Conservation (phyloP, 805 yeast species). For the Danielia reshetovae region DNA sequence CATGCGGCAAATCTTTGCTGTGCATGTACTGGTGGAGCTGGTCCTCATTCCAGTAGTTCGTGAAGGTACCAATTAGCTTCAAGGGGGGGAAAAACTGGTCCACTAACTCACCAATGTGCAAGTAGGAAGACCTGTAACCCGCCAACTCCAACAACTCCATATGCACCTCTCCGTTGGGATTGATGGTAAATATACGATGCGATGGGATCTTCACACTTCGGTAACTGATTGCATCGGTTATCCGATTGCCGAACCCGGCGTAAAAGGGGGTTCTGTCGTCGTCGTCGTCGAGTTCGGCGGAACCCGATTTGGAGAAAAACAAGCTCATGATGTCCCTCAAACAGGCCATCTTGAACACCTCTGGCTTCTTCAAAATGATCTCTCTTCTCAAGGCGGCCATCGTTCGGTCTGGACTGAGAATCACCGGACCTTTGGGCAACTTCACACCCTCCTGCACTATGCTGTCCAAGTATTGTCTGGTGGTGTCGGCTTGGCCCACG, state of each 20-base stretch:
- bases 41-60: conserved; percentile 31
- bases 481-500: conserved; percentile 92
- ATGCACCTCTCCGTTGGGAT: conserved; percentile 95
- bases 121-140: conserved; percentile 84
- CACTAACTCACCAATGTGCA: conserved; percentile 86
- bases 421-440: conserved; percentile 89
- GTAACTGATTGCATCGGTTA: conserved; percentile 94
- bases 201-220: conserved; percentile 92
- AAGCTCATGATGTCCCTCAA: conserved; percentile 77
- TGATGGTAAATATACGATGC: conserved; percentile 90
- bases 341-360: conserved; percentile 98
- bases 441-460: conserved; percentile 65
- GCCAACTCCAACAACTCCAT: conserved; percentile 94
- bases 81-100: conserved; percentile 96
- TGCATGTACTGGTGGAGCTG: conserved; percentile 34
- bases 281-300: conserved; percentile 18
- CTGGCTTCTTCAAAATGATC: conserved; percentile 91
- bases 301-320: conserved; percentile 36
- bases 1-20: conserved; percentile 11
- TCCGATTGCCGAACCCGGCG: conserved; percentile 96
- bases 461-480: conserved; percentile 76
- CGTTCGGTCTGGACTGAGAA: conserved; percentile 91
- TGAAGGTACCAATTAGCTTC: conserved; percentile 27
- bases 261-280: conserved; percentile 76
- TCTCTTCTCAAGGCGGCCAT: conserved; percentile 93